These are phyloP conservation scores for Limonomyces culmigenus DNA, from an alignment of 1,284 basidiomycete species.

Conservation along the genomic window DNA sequence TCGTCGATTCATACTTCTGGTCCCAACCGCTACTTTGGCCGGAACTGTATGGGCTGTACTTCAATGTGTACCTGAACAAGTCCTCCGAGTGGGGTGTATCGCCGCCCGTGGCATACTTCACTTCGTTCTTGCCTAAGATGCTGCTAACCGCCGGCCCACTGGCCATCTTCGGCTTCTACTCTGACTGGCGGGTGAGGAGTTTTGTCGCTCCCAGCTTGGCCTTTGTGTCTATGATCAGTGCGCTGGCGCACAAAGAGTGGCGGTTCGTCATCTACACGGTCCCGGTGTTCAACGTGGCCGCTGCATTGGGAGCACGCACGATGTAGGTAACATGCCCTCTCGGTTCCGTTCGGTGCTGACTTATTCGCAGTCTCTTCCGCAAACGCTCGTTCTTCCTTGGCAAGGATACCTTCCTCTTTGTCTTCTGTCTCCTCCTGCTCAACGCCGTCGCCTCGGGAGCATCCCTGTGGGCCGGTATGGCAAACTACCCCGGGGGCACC, in stretches of 20 bases:
- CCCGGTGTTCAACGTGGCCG: slow-evolving; percentile 69
- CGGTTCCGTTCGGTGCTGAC: slow-evolving; percentile 1
- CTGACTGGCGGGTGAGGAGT: slow-evolving; percentile 29
- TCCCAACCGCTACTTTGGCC: slow-evolving; percentile 63
- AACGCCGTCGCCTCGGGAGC: slow-evolving; percentile 38
- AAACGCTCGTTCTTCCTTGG: neutral
- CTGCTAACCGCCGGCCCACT: slow-evolving; percentile 1
- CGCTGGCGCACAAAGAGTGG: slow-evolving; percentile 87
- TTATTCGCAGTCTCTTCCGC: neutral
- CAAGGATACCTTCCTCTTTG: too few relatives aligned
- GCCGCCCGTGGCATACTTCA: slow-evolving; percentile 59
- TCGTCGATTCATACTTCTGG: slow-evolving; percentile 86
- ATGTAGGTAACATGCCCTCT: slow-evolving; percentile 30
- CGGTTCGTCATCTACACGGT: slow-evolving; percentile 84
- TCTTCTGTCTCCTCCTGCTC: too few relatives aligned
- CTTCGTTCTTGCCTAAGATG: slow-evolving; percentile 11
- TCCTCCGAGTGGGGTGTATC: slow-evolving; percentile 88
- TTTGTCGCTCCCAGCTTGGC: slow-evolving; percentile 33
- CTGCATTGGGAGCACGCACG: slow-evolving; percentile 43
- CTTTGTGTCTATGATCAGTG: slow-evolving; percentile 57
- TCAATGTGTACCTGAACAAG: slow-evolving; percentile 82
- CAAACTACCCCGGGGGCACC: slow-evolving; percentile 85
- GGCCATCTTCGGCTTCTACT: slow-evolving; percentile 15
- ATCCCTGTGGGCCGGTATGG: slow-evolving; percentile 39
- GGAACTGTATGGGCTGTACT: slow-evolving; percentile 66